Conservation (phyloP, 192 early-diverging fungal genomes). For the Entomortierella lignicola region DNA sequence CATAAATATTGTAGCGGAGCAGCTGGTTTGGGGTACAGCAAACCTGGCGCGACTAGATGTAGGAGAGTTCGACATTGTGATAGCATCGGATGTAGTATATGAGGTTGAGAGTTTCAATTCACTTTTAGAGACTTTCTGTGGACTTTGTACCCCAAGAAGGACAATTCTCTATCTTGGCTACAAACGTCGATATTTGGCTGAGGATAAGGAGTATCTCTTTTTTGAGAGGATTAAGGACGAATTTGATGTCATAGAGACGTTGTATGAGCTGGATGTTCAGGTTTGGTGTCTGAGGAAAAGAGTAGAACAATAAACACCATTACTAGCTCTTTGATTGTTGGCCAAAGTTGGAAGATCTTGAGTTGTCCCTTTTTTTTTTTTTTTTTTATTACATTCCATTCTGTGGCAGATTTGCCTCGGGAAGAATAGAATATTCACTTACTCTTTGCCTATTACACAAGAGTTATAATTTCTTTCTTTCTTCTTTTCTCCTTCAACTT, state of each 20-base stretch:
- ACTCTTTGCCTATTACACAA: not conserved
- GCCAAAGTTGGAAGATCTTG: slow-evolving; percentile 3
- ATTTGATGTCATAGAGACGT: slow-evolving; percentile 31
- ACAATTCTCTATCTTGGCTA: slow-evolving; percentile 60
- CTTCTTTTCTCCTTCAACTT: not conserved
- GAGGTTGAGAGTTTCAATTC: slow-evolving; percentile 42
- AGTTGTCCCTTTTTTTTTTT: not conserved
- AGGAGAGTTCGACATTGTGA: slow-evolving; percentile 46
- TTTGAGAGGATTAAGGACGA: slow-evolving; percentile 25
- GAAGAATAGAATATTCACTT: slow-evolving; percentile 34
- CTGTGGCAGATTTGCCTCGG: slow-evolving; percentile 19
- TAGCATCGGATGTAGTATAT: slow-evolving; percentile 67
- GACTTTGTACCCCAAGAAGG: slow-evolving; percentile 27
- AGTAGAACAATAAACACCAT: not conserved
- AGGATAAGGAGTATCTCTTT: slow-evolving; percentile 41
- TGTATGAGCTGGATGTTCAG: slow-evolving; percentile 5
- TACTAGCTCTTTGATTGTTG: not conserved
- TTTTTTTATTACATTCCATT: slow-evolving; percentile 5
- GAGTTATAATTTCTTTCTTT: not conserved
- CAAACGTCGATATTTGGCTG: slow-evolving; percentile 52
- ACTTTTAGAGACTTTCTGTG: slow-evolving; percentile 52
- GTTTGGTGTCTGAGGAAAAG: slow-evolving; percentile 23
- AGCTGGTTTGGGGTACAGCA: slow-evolving; percentile 33
- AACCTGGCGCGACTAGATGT: not conserved
- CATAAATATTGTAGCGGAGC: slow-evolving; percentile 4